Percentiles rank a stretch among this genome's conserved stretches.
Evolutionary conservation across 768 basidiomycete species (phyloP).

Genomic region (Rhizopogon roseolus): DNA sequence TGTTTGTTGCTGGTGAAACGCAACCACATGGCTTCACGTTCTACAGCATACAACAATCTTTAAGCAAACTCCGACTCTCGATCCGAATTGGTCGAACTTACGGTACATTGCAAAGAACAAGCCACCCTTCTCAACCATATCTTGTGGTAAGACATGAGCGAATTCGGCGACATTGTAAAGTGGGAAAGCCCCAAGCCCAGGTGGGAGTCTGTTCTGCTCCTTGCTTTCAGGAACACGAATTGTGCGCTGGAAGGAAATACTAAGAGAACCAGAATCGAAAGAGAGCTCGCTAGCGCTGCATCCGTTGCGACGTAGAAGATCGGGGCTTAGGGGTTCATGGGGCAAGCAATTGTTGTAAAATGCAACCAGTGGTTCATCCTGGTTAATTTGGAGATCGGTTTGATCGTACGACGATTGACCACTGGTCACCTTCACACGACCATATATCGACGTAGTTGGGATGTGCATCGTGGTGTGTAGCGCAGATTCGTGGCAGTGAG

Average conservation of each 20-base stretch:
- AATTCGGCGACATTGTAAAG: slow-evolving; percentile 14
- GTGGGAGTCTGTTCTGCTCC: not conserved
- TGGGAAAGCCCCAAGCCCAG: not conserved
- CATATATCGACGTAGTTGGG: not conserved
- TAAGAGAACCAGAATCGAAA: not conserved
- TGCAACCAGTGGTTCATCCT: not conserved
- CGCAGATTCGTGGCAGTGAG: too few species aligned
- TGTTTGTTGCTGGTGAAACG: slow-evolving; percentile 7
- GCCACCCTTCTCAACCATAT: slow-evolving; percentile 17
- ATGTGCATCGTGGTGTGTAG: too few species aligned
- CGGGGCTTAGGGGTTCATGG: not conserved
- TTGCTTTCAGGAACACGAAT: not conserved
- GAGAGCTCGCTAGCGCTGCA: not conserved
- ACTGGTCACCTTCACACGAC: not conserved
- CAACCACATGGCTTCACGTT: slow-evolving; percentile 27
- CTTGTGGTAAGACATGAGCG: slow-evolving; percentile 14
- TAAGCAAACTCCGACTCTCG: not conserved
- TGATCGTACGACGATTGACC: not conserved
- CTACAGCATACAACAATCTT: slow-evolving; percentile 18
- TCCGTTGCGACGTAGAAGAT: not conserved
- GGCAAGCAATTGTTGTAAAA: not conserved
- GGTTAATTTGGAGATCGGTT: not conserved
- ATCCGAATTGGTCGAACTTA: not conserved
- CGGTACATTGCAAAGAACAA: slow-evolving; percentile 16
- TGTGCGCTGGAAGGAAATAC: not conserved